Conservation (phyloP, 106 monocot species). For the Amphibolis antarctica region DNA sequence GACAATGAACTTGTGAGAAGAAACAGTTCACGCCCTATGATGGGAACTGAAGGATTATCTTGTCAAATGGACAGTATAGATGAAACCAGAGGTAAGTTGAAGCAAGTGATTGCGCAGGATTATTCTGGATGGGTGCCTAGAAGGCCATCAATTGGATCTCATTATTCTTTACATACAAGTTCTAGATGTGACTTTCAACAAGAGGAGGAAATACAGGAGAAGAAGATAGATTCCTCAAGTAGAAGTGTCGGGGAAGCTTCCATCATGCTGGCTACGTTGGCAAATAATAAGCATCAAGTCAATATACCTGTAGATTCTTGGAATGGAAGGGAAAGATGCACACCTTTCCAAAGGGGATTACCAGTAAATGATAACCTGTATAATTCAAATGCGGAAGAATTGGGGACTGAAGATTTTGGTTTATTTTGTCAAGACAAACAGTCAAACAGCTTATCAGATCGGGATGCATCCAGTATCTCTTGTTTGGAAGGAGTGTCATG, state of each 20-base stretch:
- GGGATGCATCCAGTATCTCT: neutral
- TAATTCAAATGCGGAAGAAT: neutral
- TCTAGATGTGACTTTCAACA: neutral
- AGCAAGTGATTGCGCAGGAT: neutral
- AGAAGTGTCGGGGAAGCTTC: neutral
- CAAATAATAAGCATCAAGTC: neutral
- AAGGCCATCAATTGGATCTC: neutral
- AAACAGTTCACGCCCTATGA: constrained; percentile 27
- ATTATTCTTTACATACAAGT: neutral
- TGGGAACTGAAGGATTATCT: constrained; percentile 13
- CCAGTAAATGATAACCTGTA: neutral
- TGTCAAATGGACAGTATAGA: constrained; percentile 19
- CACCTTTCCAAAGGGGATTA: neutral
- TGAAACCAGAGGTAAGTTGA: neutral
- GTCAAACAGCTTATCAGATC: neutral
- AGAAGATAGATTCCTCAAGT: neutral
- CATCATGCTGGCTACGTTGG: neutral
- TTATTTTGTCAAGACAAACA: neutral
- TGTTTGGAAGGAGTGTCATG: neutral
- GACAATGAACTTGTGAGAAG: constrained; percentile 19
- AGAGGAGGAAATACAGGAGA: neutral
- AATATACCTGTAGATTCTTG: neutral
- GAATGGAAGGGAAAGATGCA: neutral
- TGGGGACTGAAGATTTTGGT: neutral
- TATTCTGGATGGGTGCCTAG: neutral